A percentile compares a stretch with the other conserved stretches of the same genome.
phyloP scores from a whole-genome alignment of 2,329 filamentous ascomycete genomes.

The Aspergillus texensis region DNA sequence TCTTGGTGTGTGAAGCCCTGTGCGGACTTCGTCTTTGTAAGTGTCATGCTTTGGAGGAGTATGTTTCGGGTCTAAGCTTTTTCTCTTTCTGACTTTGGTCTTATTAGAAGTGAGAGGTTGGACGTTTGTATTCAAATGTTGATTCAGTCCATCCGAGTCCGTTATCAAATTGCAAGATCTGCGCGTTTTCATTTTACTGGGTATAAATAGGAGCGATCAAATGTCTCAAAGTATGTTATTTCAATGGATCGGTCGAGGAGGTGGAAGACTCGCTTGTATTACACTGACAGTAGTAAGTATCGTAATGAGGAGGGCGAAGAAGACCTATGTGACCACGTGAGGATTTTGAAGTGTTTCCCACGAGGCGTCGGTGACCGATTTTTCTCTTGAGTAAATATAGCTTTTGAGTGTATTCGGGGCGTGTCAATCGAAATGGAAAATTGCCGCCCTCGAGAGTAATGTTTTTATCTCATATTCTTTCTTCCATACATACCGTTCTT shows the following conservation, averaged over 20 bases:
- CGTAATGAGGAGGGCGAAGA: not conserved
- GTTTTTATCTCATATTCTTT: no score
- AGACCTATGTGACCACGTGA: not conserved
- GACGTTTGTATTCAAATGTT: not conserved
- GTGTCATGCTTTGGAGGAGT: not conserved
- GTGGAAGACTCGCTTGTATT: not conserved
- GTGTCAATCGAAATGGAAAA: not conserved
- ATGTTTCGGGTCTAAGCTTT: not conserved
- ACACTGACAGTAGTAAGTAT: not conserved
- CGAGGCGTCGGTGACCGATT: not conserved
- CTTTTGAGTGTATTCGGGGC: not conserved
- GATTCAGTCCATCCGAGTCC: not conserved
- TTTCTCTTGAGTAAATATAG: not conserved
- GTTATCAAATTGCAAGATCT: not conserved
- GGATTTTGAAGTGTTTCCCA: no score
- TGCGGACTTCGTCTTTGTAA: not conserved
- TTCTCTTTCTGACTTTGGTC: not conserved
- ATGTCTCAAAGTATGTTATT: not conserved
- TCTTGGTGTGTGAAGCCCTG: not conserved
- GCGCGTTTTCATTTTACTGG: not conserved
- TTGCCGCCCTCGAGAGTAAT: no score
- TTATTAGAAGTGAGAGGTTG: not conserved
- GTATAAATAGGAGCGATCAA: not conserved
- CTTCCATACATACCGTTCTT: not conserved
- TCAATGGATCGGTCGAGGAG: not conserved